Conservation (phyloP, 2,329 filamentous ascomycete genomes). For the Zalaria sp. region DNA sequence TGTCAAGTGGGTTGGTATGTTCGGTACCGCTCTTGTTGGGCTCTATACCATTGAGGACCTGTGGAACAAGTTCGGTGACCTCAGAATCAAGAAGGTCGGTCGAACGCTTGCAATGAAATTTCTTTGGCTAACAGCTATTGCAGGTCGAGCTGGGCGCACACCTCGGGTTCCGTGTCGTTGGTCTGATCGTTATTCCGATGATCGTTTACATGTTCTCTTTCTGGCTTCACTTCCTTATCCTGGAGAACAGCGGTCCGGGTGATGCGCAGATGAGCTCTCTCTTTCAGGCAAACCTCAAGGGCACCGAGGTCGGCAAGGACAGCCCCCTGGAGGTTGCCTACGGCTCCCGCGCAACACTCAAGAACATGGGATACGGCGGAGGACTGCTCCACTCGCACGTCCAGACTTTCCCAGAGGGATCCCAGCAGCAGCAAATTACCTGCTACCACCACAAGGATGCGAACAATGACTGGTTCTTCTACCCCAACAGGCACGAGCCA, state of each 20-base stretch:
- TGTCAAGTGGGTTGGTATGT: conserved; percentile 95
- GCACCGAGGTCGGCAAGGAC: conserved; percentile 86
- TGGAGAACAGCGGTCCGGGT: conserved; percentile 86
- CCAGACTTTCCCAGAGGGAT: conserved; percentile 91
- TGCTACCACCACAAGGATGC: conserved; percentile 99
- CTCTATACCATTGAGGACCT: conserved; percentile 93
- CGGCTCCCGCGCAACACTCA: conserved; percentile 81
- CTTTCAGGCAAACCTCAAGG: conserved; percentile 91
- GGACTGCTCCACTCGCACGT: conserved; percentile 93
- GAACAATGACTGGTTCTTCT: conserved; percentile 99
- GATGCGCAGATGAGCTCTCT: conserved; percentile 99
- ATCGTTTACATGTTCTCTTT: conserved; percentile 94
- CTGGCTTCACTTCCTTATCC: conserved; percentile 82
- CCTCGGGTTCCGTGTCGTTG: conserved; percentile 63
- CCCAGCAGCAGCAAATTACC: conserved; percentile 87
- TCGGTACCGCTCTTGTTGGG: conserved; percentile 87
- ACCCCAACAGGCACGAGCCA: conserved; percentile 69
- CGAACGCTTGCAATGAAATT: not conserved
- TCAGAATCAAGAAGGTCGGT: conserved; percentile 72
- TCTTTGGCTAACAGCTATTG: not conserved
- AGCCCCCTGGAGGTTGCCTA: conserved; percentile 84
- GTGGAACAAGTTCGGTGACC: conserved; percentile 94
- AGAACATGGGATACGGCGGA: conserved; percentile 99
- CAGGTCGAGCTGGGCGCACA: conserved; percentile 60
- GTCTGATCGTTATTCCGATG: conserved; percentile 77